Percentiles rank a stretch among this genome's conserved stretches.
Evolutionary conservation across 2,329 filamentous ascomycete genomes (phyloP).

Genomic region (Blastomyces emzantsi): DNA sequence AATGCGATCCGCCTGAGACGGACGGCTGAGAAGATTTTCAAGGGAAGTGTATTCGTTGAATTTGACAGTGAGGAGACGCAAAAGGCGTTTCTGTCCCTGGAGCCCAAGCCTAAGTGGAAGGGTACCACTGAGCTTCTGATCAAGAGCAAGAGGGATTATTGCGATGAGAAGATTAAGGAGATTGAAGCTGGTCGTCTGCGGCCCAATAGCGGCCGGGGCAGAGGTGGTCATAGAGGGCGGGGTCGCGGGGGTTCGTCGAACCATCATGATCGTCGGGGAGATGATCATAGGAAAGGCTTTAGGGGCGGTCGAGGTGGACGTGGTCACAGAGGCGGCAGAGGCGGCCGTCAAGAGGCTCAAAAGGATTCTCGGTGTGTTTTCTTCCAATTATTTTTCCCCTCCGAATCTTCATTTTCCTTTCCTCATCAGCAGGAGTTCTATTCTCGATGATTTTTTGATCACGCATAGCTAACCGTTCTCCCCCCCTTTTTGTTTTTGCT

Average conservation of each 20-base stretch:
- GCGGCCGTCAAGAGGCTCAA: conserved; percentile 27
- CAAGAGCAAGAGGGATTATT: conserved; percentile 83
- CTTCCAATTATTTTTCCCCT: not conserved
- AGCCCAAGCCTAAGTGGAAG: conserved; percentile 78
- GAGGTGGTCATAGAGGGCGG: conserved; percentile 31
- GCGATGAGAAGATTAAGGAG: conserved; percentile 63
- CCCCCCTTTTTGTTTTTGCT: not conserved
- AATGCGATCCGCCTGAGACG: conserved; percentile 83
- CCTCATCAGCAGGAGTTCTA: not conserved
- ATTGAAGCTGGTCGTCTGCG: conserved; percentile 62
- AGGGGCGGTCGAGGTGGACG: conserved; percentile 25
- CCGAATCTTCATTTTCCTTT: not conserved
- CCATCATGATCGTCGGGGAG: conserved; percentile 37
- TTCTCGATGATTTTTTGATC: not conserved
- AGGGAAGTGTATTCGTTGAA: conserved; percentile 93
- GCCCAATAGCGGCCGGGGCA: conserved; percentile 47
- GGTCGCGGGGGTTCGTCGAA: conserved; percentile 30
- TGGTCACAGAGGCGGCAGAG: conserved; percentile 20
- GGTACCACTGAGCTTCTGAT: conserved; percentile 62
- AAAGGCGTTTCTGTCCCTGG: conserved; percentile 68
- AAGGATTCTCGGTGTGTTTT: conserved; percentile 36
- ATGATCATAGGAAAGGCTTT: conserved; percentile 38
- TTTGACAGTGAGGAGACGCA: conserved; percentile 72
- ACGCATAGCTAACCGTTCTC: not conserved
- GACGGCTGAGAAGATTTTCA: conserved; percentile 64